Conservation (phyloP, 78 protist species). For the Chrysochromulina parva region DNA sequence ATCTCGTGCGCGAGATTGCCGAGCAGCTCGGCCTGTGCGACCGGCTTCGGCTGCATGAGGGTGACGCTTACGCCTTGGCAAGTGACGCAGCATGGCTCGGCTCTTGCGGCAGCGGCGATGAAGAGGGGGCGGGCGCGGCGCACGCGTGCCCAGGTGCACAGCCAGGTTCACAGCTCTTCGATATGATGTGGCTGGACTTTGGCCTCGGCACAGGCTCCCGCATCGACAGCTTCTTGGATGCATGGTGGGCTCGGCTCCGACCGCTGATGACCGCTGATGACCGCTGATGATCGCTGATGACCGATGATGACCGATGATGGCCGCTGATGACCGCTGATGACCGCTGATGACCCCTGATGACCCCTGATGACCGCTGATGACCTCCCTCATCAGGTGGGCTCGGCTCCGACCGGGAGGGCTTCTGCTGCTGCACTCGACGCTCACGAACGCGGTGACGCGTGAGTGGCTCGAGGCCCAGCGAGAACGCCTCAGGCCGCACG, state of each 20-base stretch:
- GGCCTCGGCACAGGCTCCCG: neutral
- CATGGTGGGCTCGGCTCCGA: constrained; percentile 8
- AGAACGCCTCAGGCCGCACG: neutral
- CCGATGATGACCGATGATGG: too few relatives aligned
- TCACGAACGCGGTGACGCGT: constrained; percentile 9
- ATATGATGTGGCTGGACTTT: constrained; percentile 13
- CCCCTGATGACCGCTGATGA: too few relatives aligned
- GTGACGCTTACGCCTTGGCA: neutral
- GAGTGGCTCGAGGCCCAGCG: neutral
- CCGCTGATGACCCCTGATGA: too few relatives aligned
- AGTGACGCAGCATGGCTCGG: neutral
- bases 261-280: neutral
- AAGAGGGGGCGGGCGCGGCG: too few relatives aligned
- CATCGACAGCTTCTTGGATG: neutral
- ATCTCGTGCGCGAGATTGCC: neutral
- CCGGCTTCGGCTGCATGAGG: neutral
- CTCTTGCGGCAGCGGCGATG: too few relatives aligned
- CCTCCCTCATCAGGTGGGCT: neutral
- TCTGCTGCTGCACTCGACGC: neutral
- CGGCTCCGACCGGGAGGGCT: neutral
- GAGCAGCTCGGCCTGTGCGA: neutral
- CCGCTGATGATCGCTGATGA: too few relatives aligned
- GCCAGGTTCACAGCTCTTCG: neutral
- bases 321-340: too few relatives aligned
- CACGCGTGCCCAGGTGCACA: neutral